phyloP scores from a whole-genome alignment of 1,139 yeast genomes.

The Sugiyamaella pinicola region DNA sequence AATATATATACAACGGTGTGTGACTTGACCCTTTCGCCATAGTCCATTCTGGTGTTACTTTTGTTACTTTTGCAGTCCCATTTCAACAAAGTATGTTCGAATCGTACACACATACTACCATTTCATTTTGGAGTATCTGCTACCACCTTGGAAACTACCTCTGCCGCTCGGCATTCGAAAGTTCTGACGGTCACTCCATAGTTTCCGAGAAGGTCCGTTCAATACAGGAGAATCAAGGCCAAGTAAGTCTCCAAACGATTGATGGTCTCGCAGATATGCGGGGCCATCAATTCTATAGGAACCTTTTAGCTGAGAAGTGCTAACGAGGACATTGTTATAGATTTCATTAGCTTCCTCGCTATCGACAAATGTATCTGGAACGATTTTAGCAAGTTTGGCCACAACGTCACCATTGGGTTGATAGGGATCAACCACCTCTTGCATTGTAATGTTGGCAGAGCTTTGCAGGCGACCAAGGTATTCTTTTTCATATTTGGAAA shows the following conservation, averaged over 20 bases:
- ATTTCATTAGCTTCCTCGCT: conserved; percentile 26
- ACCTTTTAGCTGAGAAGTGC: conserved; percentile 21
- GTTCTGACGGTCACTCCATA: conserved; percentile 23
- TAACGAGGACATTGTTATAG: conserved; percentile 23
- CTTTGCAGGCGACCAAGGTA: conserved; percentile 31
- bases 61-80: too few species aligned
- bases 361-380: conserved; percentile 20
- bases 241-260: conserved; percentile 19
- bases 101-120: conserved; percentile 21
- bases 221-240: conserved; percentile 25
- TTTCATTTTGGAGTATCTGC: conserved; percentile 24
- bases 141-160: conserved; percentile 24
- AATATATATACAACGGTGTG: neutral
- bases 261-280: conserved; percentile 22
- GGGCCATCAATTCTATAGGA: conserved; percentile 20
- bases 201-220: conserved; percentile 20
- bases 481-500: conserved; percentile 35
- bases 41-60: too few species aligned
- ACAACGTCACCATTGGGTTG: conserved; percentile 23
- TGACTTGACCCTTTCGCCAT: neutral
- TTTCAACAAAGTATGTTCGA: too few species aligned
- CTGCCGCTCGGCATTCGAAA: conserved; percentile 18
- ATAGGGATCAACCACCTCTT: conserved; percentile 22
- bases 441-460: conserved; percentile 30
- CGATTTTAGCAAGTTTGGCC: conserved; percentile 20